Evolutionary conservation across 2,329 filamentous ascomycete genomes (phyloP).

Genomic region (Juglanconis sp.): DNA sequence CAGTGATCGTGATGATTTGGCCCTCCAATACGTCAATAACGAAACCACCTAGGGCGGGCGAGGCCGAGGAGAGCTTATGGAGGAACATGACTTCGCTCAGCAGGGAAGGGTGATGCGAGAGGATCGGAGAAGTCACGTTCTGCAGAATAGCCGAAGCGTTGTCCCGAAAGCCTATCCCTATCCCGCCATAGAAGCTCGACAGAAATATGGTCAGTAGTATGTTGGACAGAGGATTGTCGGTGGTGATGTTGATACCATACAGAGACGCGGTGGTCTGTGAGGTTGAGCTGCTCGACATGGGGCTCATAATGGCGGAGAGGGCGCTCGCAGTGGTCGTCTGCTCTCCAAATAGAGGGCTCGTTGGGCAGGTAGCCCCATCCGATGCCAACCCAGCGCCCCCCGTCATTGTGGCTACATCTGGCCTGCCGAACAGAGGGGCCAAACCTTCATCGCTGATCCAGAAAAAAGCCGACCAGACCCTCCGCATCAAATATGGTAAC

Average conservation of each 20-base stretch:
- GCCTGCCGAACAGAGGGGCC: slow-evolving; percentile 30
- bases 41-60: slow-evolving; percentile 27
- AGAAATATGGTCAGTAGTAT: slow-evolving; percentile 24
- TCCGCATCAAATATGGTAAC: slow-evolving; percentile 86
- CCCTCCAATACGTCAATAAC: slow-evolving; percentile 80
- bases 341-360: slow-evolving; percentile 36
- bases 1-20: slow-evolving; percentile 85
- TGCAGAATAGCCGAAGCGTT: slow-evolving; percentile 4
- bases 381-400: slow-evolving; percentile 18
- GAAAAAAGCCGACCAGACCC: slow-evolving; percentile 90
- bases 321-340: slow-evolving; percentile 35
- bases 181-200: slow-evolving; percentile 16
- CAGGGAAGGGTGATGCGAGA: slow-evolving; percentile 38
- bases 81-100: slow-evolving; percentile 57
- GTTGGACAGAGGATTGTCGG: slow-evolving; percentile 31
- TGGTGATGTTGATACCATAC: slow-evolving; percentile 30
- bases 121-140: slow-evolving; percentile 18
- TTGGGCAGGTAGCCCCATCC: slow-evolving; percentile 33
- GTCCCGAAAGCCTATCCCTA: not conserved
- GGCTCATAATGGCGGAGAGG: slow-evolving; percentile 34
- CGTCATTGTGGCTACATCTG: slow-evolving; percentile 26
- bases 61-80: slow-evolving; percentile 63
- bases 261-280: slow-evolving; percentile 23
- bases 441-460: slow-evolving; percentile 84
- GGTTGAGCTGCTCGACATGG: slow-evolving; percentile 30